Conservation (phyloP, 345 rosid genomes). For the Salix caprea region DNA sequence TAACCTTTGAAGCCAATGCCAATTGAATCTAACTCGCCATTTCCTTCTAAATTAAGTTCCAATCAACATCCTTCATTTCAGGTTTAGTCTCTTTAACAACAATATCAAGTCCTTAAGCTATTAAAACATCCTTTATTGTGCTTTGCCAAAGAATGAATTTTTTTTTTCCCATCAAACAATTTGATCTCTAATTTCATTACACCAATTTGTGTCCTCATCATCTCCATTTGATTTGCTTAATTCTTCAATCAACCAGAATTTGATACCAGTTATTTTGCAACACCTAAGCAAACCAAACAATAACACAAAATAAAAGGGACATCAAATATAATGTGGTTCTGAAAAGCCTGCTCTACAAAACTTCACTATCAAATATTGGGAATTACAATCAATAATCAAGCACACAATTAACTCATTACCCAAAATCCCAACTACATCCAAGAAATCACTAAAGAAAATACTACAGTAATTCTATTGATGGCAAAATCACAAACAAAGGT, state of each 20-base stretch:
- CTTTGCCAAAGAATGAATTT: not conserved
- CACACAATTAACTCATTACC: too few relatives aligned
- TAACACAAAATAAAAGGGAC: too few relatives aligned
- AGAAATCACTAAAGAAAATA: too few relatives aligned
- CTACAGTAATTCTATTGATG: too few relatives aligned
- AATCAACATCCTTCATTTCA: not conserved
- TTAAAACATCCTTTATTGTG: not conserved
- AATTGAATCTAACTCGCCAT: not conserved
- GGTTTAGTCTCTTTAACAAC: not conserved
- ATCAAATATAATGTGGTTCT: too few relatives aligned
- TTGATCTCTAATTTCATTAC: not conserved
- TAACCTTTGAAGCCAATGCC: not conserved
- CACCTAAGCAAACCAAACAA: too few relatives aligned
- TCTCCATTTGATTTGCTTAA: not conserved
- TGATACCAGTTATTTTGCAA: not conserved
- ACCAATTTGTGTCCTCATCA: not conserved
- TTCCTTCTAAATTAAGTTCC: not conserved
- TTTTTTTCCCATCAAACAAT: not conserved
- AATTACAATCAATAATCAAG: too few relatives aligned
- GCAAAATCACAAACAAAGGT: too few relatives aligned
- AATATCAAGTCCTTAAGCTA: not conserved
- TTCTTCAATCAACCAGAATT: not conserved
- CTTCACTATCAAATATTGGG: too few relatives aligned
- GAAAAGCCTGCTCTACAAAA: too few relatives aligned
- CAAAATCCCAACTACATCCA: too few relatives aligned